A percentile compares a stretch with the other conserved stretches of the same genome.
Evolutionary conservation across 257 asterid species (phyloP).

Genomic region (Thymus mandschuricus): DNA sequence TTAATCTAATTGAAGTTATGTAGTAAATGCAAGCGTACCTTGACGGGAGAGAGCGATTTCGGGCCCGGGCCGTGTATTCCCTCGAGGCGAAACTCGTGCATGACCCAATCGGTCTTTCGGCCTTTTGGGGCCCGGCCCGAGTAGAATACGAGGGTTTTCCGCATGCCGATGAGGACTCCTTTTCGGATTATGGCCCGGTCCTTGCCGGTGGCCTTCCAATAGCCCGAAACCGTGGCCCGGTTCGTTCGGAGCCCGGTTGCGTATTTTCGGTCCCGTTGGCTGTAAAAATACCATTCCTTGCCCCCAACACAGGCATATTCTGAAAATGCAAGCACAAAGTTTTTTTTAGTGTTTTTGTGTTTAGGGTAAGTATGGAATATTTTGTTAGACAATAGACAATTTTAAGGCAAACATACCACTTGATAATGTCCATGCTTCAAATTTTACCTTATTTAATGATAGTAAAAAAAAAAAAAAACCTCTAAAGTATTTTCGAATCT

Average conservation of each 20-base stretch:
- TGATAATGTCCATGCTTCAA: no score
- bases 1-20: neutral
- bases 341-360: neutral
- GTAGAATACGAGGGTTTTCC: slow-evolving; percentile 86
- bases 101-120: slow-evolving; percentile 83
- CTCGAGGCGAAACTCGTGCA: slow-evolving; percentile 88
- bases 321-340: slow-evolving; percentile 26
- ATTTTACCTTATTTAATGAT: no score
- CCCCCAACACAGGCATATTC: slow-evolving; percentile 84
- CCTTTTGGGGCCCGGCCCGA: slow-evolving; percentile 96
- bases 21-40: slow-evolving; percentile 41
- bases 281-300: slow-evolving; percentile 83
- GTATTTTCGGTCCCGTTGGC: slow-evolving; percentile 79
- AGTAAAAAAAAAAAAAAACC: no score
- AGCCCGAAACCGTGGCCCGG: slow-evolving; percentile 85
- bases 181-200: slow-evolving; percentile 58
- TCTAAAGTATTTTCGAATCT: no score
- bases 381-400: no score
- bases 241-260: slow-evolving; percentile 87
- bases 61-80: slow-evolving; percentile 44
- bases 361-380: no score
- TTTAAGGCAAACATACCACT: no score
- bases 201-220: slow-evolving; percentile 97
- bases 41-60: slow-evolving; percentile 34
- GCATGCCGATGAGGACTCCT: slow-evolving; percentile 75